phyloP scores from a whole-genome alignment of 805 yeast genomes.

The Ogataea populi-albae region DNA sequence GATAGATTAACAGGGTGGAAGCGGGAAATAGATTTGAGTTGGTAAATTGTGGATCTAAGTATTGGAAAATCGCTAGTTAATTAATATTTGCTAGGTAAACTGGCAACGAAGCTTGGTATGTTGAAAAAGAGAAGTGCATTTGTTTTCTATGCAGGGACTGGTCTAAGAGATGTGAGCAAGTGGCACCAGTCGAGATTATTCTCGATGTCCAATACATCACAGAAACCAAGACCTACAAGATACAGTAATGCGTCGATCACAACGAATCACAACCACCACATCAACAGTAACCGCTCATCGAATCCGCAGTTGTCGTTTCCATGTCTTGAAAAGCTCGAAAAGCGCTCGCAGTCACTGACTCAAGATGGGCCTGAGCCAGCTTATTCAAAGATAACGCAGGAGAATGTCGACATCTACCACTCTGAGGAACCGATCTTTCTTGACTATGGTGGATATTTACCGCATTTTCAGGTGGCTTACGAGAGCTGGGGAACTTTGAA shows the following conservation, averaged over 20 bases:
- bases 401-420: slow-evolving; percentile 62
- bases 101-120: too few relatives aligned
- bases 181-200: slow-evolving; percentile 7
- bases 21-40: too few relatives aligned
- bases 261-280: slow-evolving; percentile 5
- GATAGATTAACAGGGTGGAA: too few relatives aligned
- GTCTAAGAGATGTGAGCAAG: too few relatives aligned
- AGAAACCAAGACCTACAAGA: slow-evolving; percentile 19
- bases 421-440: slow-evolving; percentile 60
- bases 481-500: slow-evolving; percentile 88
- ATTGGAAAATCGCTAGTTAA: too few relatives aligned
- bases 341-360: slow-evolving; percentile 41
- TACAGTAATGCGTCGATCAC: slow-evolving; percentile 12
- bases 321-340: slow-evolving; percentile 75
- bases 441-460: slow-evolving; percentile 79
- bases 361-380: slow-evolving; percentile 85
- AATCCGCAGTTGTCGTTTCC: slow-evolving; percentile 78
- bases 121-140: too few relatives aligned
- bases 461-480: slow-evolving; percentile 78
- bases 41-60: too few relatives aligned
- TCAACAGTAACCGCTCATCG: slow-evolving; percentile 31
- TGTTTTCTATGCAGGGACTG: too few relatives aligned
- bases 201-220: slow-evolving; percentile 3
- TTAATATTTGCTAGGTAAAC: too few relatives aligned
- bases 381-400: slow-evolving; percentile 60